Evolutionary conservation across 73 alveolate genomes (phyloP), one percentile per base, ranked within the genome.

Genomic region (Breviolum minutum): DNA sequence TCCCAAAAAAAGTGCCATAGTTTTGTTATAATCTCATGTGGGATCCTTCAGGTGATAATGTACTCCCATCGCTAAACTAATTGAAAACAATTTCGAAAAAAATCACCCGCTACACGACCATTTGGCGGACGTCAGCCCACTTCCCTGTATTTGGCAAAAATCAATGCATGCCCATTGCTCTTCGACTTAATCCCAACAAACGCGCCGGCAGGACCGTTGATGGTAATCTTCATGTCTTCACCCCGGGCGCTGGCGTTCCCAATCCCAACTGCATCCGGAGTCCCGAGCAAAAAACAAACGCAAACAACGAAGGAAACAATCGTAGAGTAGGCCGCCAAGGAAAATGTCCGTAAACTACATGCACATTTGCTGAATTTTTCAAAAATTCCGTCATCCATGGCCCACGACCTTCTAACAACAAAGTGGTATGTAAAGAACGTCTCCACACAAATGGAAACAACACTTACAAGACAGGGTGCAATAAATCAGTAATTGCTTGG

Each of bases 161-260:
- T 17, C n/a, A 79, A 79, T 8, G 63, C 87, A 27, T 14, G 9
- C 30, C 19, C 10, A 22, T 30, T 20, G 5, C 30, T 0, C 5
- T 71, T 24, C 48, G 22, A 11, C 27, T 26, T 6, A 13, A 30
- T 9, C 30, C 30, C 77, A 68, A 68, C 77, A 83, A 83, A 20
- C 19, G 10, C 4, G 92, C 76, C 48, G 27, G 92, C n/a, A 7
- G 9, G 19, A 61, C 92, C 92, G 92, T 60, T 83, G 92, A 83
- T 83, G 92, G 26, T 83, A 24, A 83, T 83, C 76, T 83, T 83
- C 92, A 83, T 83, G 76, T 16, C 63, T 60, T 26, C 92, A 48
- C 88, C 69, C 88, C 68, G 40, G 88, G 54, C 54, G 3, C 54
- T 40, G 54, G 54, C 3, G 54, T 40, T 40, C 54, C 54, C 5